These are phyloP conservation scores for Achaetomium macrosporum DNA, from an alignment of 2,329 filamentous ascomycete species.

Conservation along the genomic window DNA sequence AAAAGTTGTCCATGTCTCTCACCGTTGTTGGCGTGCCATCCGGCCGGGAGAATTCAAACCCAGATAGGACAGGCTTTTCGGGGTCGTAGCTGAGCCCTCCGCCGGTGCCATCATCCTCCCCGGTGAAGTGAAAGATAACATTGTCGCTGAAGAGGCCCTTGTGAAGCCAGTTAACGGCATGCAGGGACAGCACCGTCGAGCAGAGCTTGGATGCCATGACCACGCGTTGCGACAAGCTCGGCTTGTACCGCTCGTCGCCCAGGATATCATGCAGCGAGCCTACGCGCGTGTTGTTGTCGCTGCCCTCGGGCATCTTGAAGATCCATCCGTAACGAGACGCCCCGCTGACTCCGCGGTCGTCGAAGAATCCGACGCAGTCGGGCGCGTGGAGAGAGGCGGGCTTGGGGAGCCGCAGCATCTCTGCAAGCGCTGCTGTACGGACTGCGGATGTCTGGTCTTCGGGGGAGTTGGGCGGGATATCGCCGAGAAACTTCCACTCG, in stretches of 20 bases:
- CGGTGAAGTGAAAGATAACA: slow-evolving; percentile 40
- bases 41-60: slow-evolving; percentile 46
- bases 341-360: slow-evolving; percentile 17
- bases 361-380: slow-evolving; percentile 23
- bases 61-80: slow-evolving; percentile 36
- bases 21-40: slow-evolving; percentile 21
- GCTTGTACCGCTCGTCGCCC: slow-evolving; percentile 6
- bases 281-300: slow-evolving; percentile 14
- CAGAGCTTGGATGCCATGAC: slow-evolving; percentile 20
- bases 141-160: slow-evolving; percentile 46
- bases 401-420: slow-evolving; percentile 24
- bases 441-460: slow-evolving; percentile 17
- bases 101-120: slow-evolving; percentile 24
- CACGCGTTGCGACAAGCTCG: slow-evolving; percentile 19
- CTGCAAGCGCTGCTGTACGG: slow-evolving; percentile 22
- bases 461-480: slow-evolving; percentile 5
- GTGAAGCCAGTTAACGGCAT: slow-evolving; percentile 49
- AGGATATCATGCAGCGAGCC: slow-evolving; percentile 19
- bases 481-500: slow-evolving; percentile 23
- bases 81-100: slow-evolving; percentile 12
- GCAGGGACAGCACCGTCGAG: slow-evolving; percentile 33
- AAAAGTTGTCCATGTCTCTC: slow-evolving; percentile 18
- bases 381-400: slow-evolving; percentile 19
- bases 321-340: slow-evolving; percentile 21
- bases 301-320: slow-evolving; percentile 19